These are phyloP conservation scores for Mycena citricolor DNA, from an alignment of 1,284 basidiomycete species.

Conservation along the genomic window DNA sequence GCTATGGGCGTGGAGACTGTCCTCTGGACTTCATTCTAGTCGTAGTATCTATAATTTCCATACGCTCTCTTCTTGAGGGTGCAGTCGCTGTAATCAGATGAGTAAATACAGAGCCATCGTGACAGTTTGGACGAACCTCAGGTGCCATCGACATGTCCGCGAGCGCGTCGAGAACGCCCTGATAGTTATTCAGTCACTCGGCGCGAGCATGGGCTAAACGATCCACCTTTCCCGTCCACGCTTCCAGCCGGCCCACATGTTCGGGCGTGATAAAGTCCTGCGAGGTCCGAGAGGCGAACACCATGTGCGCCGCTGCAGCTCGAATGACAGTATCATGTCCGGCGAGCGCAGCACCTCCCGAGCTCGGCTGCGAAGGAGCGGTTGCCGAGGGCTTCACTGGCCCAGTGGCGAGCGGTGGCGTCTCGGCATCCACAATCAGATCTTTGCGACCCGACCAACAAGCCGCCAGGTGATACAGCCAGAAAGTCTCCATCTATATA, in stretches of 20 bases:
- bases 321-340: slow-evolving; percentile 52
- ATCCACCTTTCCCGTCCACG: slow-evolving; percentile 64
- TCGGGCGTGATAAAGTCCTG: slow-evolving; percentile 76
- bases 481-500: slow-evolving; percentile 78
- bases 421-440: slow-evolving; percentile 24
- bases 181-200: slow-evolving; percentile 4
- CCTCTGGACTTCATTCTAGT: slow-evolving; percentile 32
- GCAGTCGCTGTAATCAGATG: slow-evolving; percentile 36
- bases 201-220: slow-evolving; percentile 3
- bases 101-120: background rate
- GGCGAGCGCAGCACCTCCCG: slow-evolving; percentile 28
- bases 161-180: slow-evolving; percentile 43
- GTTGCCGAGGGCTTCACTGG: slow-evolving; percentile 44
- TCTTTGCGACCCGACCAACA: slow-evolving; percentile 48
- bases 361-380: slow-evolving; percentile 30
- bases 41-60: slow-evolving; percentile 46
- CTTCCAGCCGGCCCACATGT: slow-evolving; percentile 62
- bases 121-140: slow-evolving; percentile 21
- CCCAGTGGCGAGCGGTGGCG: slow-evolving; percentile 44
- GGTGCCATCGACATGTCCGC: slow-evolving; percentile 21
- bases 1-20: slow-evolving; percentile 35
- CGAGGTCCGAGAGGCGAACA: slow-evolving; percentile 79
- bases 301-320: slow-evolving; percentile 79
- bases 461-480: slow-evolving; percentile 70
- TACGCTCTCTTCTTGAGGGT: slow-evolving; percentile 44